Percentiles rank a stretch among this genome's conserved stretches.
Conservation (phyloP, 345 rosid species). For the Erucastrum elatum region DNA sequence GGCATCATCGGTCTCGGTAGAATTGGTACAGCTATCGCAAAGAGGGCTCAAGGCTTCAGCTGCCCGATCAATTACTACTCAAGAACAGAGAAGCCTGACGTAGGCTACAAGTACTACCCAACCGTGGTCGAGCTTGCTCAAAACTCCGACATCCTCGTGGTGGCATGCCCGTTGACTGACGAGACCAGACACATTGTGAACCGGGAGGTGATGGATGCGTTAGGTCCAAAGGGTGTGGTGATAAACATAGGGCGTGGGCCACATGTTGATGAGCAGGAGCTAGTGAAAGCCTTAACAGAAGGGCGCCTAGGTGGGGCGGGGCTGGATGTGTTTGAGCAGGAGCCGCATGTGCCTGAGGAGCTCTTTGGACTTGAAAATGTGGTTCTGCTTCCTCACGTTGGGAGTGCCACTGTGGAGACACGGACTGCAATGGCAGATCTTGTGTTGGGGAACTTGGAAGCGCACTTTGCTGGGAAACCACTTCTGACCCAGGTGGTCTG, state of each 20-base stretch:
- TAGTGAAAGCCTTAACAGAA: constrained; percentile 60
- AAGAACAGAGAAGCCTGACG: constrained; percentile 50
- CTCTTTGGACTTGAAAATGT: constrained; percentile 63
- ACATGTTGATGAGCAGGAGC: constrained; percentile 63
- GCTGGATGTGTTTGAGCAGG: constrained; percentile 59
- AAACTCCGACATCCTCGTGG: constrained; percentile 59
- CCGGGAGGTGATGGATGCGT: constrained; percentile 59
- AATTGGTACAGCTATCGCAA: constrained; percentile 68
- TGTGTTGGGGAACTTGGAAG: constrained; percentile 55
- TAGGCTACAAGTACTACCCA: constrained; percentile 55
- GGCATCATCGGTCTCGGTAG: constrained; percentile 77
- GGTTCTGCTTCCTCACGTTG: constrained; percentile 68
- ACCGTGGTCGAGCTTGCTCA: constrained; percentile 57
- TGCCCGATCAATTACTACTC: constrained; percentile 68
- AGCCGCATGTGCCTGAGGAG: constrained; percentile 61
- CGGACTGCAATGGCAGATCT: constrained; percentile 56
- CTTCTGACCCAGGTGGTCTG: constrained; percentile 53
- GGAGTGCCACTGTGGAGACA: constrained; percentile 59
- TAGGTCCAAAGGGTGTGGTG: constrained; percentile 69
- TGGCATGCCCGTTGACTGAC: constrained; percentile 59
- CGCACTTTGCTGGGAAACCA: constrained; percentile 47
- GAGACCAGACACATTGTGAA: constrained; percentile 59
- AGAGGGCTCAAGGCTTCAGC: constrained; percentile 73
- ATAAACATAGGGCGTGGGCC: constrained; percentile 66
- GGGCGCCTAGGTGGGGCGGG: constrained; percentile 70